Base-by-base conservation (phyloP, 805 yeast species). In the Starmerella vitae region DNA sequence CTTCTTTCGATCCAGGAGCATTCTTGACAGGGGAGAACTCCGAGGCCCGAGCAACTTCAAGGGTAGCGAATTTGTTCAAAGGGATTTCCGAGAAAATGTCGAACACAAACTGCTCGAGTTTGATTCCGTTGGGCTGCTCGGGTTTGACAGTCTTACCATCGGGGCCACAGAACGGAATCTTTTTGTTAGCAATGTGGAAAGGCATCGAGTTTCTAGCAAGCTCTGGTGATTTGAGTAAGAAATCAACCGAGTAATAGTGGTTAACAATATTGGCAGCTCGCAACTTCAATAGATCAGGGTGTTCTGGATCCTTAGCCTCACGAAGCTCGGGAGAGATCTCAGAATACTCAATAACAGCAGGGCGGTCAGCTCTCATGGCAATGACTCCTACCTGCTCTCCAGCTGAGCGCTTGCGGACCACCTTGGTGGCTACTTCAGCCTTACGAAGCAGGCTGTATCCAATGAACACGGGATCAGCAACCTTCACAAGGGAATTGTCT, bases 251-350 rank as follows among this genome's bases (percentile, higher is more conserved):
- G 61, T 88, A 91, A 61, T 86, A 91, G 61, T 91, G 98, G 58
- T 91, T 91, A 39, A 91, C 99, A 47, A 91, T 91, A 61, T 91
- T 91, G 20, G 95, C 99, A 3, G 97, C 95, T 50, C 97, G 72
- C 50, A 84, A 71, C 47, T 71, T 71, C 43, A 91, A 67, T 44
- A 77, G 65, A 13, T 41, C 79, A 20, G 67, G 58, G 39, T 60
- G 55, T n/a, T 45, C 42, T 1, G 70, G 68, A 46, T 79, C 91
- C 20, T 61, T 61, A 44, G 72, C 75, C 52, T 72, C 73, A 18
- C 88, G 78, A 53, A 86, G 67, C 48, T 79, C 86, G 24, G 64
- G 55, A 7, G 84, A 68, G 45, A 91, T 84, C 62, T 91, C 99
- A 29, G 93, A 78, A 62, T 91, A 91, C 60, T 91, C 99, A 51